These are phyloP conservation scores for Claviceps sp. DNA, from an alignment of 2,329 filamentous ascomycete genomes.

Conservation along the genomic window DNA sequence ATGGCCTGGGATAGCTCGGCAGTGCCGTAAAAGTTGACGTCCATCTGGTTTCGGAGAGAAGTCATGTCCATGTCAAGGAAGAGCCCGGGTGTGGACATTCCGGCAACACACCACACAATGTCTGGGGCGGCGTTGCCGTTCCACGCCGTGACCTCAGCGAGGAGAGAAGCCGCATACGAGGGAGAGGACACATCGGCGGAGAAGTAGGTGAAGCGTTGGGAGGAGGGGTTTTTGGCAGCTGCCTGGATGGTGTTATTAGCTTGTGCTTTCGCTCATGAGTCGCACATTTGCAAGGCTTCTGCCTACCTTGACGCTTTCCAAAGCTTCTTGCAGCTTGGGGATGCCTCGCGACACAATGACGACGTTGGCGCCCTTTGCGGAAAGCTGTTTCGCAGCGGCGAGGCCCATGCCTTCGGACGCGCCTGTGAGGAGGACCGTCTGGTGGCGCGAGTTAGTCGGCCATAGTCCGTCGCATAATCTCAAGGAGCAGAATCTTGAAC, in stretches of 20 bases:
- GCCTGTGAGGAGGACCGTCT: constrained; percentile 85
- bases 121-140: constrained; percentile 64
- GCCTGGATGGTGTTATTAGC: constrained; percentile 28
- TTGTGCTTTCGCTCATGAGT: constrained; percentile 3
- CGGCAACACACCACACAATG: constrained; percentile 84
- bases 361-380: constrained; percentile 73
- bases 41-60: constrained; percentile 65
- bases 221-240: constrained; percentile 46
- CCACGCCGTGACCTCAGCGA: constrained; percentile 64
- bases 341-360: constrained; percentile 71
- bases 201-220: constrained; percentile 73
- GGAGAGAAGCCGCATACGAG: constrained; percentile 54
- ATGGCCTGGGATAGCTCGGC: constrained; percentile 77
- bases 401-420: constrained; percentile 88
- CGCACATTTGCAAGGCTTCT: too few species aligned
- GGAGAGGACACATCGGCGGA: constrained; percentile 65
- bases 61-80: constrained; percentile 62
- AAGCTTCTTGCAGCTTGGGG: constrained; percentile 57
- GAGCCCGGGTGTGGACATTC: constrained; percentile 57
- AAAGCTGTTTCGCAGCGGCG: constrained; percentile 58
- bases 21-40: constrained; percentile 80
- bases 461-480: neutral
- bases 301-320: constrained; percentile 50
- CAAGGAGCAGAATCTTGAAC: neutral
- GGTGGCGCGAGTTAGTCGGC: neutral